phyloP scores from a whole-genome alignment of 2,329 filamentous ascomycete genomes.

The Penicillium sp. region DNA sequence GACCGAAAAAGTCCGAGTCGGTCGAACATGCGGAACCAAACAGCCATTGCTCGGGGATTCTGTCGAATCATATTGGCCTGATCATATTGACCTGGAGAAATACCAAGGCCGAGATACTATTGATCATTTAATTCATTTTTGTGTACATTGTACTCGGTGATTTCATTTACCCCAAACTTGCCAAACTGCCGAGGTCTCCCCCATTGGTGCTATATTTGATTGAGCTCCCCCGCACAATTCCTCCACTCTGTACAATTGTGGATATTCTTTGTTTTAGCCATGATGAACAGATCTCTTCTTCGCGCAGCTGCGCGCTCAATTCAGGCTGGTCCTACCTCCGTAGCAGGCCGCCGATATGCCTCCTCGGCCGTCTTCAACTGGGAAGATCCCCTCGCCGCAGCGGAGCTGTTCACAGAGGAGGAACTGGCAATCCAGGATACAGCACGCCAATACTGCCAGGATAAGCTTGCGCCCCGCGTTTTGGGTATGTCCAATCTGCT shows the following conservation, averaged over 20 bases:
- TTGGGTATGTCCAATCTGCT: constrained; percentile 61
- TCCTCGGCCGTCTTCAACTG: constrained; percentile 68
- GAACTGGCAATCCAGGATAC: constrained; percentile 87
- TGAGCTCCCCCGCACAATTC: constrained; percentile 22
- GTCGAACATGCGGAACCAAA: background rate
- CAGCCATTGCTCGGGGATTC: constrained; percentile 5
- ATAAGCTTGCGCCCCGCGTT: constrained; percentile 78
- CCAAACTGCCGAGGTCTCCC: constrained; percentile 31
- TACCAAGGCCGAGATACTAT: background rate
- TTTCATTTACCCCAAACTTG: constrained; percentile 4
- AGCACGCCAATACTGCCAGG: constrained; percentile 90
- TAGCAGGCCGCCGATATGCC: constrained; percentile 22
- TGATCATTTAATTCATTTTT: background rate
- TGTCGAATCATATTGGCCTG: constrained; percentile 12
- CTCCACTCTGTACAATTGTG: constrained; percentile 1
- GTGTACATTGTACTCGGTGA: constrained; percentile 15
- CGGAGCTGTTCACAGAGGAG: constrained; percentile 79
- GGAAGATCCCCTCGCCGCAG: constrained; percentile 79
- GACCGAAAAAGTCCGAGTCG: constrained; percentile 23
- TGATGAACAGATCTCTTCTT: constrained; percentile 36
- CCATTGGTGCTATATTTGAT: constrained; percentile 24
- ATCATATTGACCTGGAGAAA: constrained; percentile 2
- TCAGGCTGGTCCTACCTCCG: constrained; percentile 22
- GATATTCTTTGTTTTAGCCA: constrained; percentile 4
- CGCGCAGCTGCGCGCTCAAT: constrained; percentile 33